These are phyloP conservation scores for Verticillium isaacii DNA, from an alignment of 2,329 filamentous ascomycete genomes.

Conservation along the genomic window DNA sequence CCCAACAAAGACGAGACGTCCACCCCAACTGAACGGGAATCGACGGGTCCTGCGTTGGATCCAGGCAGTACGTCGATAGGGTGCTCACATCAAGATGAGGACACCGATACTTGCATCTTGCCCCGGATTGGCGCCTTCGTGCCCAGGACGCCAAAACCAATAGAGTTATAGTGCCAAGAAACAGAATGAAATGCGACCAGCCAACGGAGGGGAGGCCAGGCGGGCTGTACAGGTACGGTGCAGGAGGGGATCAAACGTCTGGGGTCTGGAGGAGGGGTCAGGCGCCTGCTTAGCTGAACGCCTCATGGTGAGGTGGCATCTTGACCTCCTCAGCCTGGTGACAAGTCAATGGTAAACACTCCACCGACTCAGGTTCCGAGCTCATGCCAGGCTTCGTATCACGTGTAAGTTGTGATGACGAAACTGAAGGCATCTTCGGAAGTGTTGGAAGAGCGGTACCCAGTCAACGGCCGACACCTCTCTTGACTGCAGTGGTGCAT, in stretches of 20 bases:
- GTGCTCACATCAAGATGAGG: neutral
- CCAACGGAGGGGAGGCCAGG: neutral
- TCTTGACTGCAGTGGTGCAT: neutral
- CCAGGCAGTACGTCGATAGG: neutral
- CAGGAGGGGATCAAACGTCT: neutral
- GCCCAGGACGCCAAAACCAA: conserved; percentile 2
- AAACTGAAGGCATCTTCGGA: neutral
- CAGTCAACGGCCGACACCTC: neutral
- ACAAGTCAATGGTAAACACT: too few relatives aligned
- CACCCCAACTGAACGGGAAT: neutral
- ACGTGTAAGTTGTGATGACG: neutral
- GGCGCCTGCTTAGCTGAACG: neutral
- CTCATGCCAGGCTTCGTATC: neutral
- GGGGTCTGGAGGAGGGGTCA: neutral
- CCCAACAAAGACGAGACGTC: neutral
- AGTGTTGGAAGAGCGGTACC: neutral
- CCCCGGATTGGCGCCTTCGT: neutral
- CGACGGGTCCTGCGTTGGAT: neutral
- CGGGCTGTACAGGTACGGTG: neutral
- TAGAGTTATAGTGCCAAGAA: conserved; percentile 1
- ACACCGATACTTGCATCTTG: neutral
- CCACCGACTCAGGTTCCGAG: neutral
- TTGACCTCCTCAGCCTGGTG: neutral
- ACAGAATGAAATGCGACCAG: neutral
- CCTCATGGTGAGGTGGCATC: neutral